These are phyloP conservation scores for Penicillium sp. DNA, from an alignment of 2,329 filamentous ascomycete species.

Conservation along the genomic window DNA sequence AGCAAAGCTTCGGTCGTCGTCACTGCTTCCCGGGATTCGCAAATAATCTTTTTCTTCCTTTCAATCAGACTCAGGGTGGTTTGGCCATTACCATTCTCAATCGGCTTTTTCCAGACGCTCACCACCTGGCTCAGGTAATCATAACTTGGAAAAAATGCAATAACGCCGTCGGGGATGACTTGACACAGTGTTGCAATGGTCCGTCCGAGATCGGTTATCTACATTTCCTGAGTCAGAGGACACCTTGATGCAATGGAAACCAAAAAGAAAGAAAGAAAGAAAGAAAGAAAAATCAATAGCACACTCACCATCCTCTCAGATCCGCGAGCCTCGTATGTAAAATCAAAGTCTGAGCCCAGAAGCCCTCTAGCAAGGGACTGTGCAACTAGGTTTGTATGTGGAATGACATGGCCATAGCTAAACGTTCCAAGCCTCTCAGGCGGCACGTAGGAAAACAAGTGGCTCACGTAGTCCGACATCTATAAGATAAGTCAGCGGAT, in stretches of 20 bases:
- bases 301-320: conserved; percentile 59
- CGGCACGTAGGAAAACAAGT: conserved; percentile 75
- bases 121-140: conserved; percentile 78
- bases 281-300: too few species aligned
- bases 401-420: conserved; percentile 94
- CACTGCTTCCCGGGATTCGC: conserved; percentile 47
- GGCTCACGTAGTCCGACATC: conserved; percentile 82
- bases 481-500: conserved; percentile 25
- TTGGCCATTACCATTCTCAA: conserved; percentile 24
- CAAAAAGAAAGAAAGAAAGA: too few species aligned
- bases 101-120: conserved; percentile 55
- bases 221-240: conserved; percentile 4
- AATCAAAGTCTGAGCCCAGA: conserved; percentile 65
- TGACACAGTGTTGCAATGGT: conserved; percentile 69
- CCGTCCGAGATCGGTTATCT: conserved; percentile 69
- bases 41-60: conserved; percentile 51
- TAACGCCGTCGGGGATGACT: conserved; percentile 79
- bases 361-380: conserved; percentile 61
- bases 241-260: too few species aligned
- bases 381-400: conserved; percentile 73
- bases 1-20: conserved; percentile 65
- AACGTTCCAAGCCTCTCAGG: conserved; percentile 67
- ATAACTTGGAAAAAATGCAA: conserved; percentile 96
- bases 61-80: conserved; percentile 34
- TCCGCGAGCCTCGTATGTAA: conserved; percentile 76